A percentile compares a stretch with the other conserved stretches of the same genome.
These are phyloP conservation scores for Tetraselmis chui DNA, from an alignment of 139 green algal species.

Conservation along the genomic window DNA sequence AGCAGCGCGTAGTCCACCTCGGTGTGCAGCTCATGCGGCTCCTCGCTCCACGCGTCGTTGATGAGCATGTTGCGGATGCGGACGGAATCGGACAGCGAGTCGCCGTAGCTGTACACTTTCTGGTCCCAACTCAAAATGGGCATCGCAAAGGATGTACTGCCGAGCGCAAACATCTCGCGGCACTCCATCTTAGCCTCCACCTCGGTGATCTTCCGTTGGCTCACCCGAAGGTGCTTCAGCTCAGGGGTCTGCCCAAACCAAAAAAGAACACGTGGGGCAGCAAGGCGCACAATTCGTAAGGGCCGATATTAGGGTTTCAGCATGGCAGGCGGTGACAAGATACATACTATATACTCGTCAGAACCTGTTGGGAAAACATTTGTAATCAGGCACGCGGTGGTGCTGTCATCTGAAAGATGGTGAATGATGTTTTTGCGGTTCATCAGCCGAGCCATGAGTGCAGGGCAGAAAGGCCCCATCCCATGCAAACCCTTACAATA, in stretches of 20 bases:
- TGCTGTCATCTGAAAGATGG: neutral
- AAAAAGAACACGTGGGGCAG: too few species aligned
- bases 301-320: too few species aligned
- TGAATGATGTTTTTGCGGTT: neutral
- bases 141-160: neutral
- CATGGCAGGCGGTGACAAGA: too few species aligned
- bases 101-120: neutral
- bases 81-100: neutral
- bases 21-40: neutral
- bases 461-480: too few species aligned
- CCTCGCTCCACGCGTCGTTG: neutral
- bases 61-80: neutral
- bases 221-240: neutral
- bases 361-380: neutral
- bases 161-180: neutral
- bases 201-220: neutral
- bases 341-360: too few species aligned
- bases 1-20: neutral
- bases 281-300: too few species aligned
- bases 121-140: neutral
- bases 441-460: neutral
- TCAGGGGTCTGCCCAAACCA: neutral
- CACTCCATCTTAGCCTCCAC: neutral
- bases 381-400: neutral
- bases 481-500: too few species aligned